A percentile compares a stretch with the other conserved stretches of the same genome.
Evolutionary conservation across 1,139 yeast species (phyloP).

Genomic region (Lodderomyces orthopsilosis): DNA sequence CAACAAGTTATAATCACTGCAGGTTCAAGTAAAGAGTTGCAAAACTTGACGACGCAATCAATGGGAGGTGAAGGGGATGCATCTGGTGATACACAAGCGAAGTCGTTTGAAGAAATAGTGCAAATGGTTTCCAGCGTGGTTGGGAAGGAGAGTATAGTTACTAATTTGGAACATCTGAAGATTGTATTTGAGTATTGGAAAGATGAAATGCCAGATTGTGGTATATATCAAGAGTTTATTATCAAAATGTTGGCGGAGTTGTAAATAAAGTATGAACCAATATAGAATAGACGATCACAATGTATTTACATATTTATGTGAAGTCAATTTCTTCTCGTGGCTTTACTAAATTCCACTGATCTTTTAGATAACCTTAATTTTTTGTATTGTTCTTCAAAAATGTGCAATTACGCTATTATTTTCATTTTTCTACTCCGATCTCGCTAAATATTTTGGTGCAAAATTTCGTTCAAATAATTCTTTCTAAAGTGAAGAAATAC

Average conservation of each 20-base stretch:
- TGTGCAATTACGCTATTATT: not conserved
- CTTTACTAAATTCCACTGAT: constrained; percentile 1
- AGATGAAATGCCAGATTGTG: constrained; percentile 36
- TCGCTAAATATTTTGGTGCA: constrained; percentile 4
- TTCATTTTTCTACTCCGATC: constrained; percentile 1
- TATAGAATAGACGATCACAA: too few species aligned
- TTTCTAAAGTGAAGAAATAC: not conserved
- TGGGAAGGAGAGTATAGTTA: constrained; percentile 20
- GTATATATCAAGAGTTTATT: constrained; percentile 25
- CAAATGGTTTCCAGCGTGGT: constrained; percentile 14
- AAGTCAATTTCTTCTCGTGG: too few species aligned
- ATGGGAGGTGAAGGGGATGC: not conserved
- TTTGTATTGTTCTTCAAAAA: not conserved
- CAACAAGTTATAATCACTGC: constrained; percentile 20
- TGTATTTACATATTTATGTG: too few species aligned
- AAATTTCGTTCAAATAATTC: not conserved
- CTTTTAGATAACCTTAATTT: constrained; percentile 6
- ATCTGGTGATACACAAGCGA: constrained; percentile 3
- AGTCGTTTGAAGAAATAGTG: constrained; percentile 13
- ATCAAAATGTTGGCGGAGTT: constrained; percentile 19
- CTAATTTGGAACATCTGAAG: constrained; percentile 30
- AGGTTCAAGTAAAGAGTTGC: not conserved
- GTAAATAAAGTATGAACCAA: not conserved
- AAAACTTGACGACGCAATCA: not conserved
- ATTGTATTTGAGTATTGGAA: constrained; percentile 38